Evolutionary conservation across 495 filamentous ascomycete genomes (phyloP).

Genomic region (Achaetomiella virescens): DNA sequence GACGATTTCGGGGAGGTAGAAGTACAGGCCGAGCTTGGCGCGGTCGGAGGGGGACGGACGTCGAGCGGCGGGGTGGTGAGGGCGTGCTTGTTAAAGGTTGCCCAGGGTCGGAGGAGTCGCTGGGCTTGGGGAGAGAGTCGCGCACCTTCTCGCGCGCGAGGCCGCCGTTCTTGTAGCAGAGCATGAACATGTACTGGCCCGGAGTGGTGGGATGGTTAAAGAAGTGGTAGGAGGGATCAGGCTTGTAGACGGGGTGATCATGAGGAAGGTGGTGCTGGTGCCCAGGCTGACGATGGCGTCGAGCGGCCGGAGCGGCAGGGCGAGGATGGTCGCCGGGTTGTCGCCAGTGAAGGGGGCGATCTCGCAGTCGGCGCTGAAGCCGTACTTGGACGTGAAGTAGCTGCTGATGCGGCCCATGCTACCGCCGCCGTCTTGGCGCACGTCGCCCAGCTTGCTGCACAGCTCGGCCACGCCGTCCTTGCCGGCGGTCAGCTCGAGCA

Average conservation of each 20-base stretch:
- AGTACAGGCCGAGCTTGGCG: conserved; percentile 84
- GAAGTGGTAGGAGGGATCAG: conserved; percentile 81
- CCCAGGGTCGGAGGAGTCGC: conserved; percentile 52
- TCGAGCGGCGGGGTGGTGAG: conserved; percentile 61
- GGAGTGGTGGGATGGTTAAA: conserved; percentile 82
- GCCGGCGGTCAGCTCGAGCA: conserved; percentile 76
- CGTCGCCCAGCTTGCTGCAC: conserved; percentile 70
- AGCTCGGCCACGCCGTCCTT: conserved; percentile 59
- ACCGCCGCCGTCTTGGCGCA: conserved; percentile 72
- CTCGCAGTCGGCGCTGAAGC: conserved; percentile 66
- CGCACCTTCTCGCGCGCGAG: conserved; percentile 85
- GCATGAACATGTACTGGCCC: conserved; percentile 95
- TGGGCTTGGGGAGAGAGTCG: conserved; percentile 49
- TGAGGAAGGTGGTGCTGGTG: conserved; percentile 93
- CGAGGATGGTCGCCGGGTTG: conserved; percentile 91
- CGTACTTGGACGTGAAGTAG: conserved; percentile 74
- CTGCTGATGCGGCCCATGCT: conserved; percentile 64
- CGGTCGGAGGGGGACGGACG: conserved; percentile 46
- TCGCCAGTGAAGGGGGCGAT: conserved; percentile 89
- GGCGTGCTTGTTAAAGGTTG: conserved; percentile 65
- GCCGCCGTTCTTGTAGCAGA: conserved; percentile 98
- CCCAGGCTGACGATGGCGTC: conserved; percentile 93
- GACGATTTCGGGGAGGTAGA: conserved; percentile 92
- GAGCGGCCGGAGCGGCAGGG: conserved; percentile 73
- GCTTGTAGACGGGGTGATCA: conserved; percentile 89